Evolutionary conservation across 2,329 filamentous ascomycete genomes (phyloP).

Genomic region (Apiospora koreana): DNA sequence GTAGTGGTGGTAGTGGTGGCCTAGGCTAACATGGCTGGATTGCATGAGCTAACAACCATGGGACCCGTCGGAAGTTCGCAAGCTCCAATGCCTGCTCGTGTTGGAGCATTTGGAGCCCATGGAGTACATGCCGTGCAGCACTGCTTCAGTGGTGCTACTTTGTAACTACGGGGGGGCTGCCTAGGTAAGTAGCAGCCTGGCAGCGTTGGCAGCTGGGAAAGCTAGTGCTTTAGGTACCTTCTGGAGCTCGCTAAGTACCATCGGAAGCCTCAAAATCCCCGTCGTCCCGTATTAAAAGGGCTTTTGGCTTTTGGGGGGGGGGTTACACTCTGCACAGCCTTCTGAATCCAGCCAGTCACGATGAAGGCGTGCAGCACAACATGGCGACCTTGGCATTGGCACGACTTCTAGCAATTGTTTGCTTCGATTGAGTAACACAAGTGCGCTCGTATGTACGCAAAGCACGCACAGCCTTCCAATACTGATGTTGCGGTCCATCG

Average conservation of each 20-base stretch:
- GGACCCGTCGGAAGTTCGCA: neutral
- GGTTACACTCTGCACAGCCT: neutral
- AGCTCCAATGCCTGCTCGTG: neutral
- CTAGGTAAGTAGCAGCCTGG: neutral
- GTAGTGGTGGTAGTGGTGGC: neutral
- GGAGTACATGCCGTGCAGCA: neutral
- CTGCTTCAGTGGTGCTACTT: neutral
- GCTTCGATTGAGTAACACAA: neutral
- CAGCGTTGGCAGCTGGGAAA: too few relatives aligned
- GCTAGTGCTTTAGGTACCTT: neutral
- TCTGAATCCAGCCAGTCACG: neutral
- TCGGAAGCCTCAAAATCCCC: neutral
- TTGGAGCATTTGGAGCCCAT: too few relatives aligned
- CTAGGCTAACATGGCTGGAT: too few relatives aligned
- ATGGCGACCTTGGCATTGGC: neutral
- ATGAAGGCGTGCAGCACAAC: neutral
- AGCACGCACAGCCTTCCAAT: neutral
- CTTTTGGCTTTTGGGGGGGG: neutral
- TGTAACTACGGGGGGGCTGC: neutral
- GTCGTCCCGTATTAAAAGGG: conserved; percentile 3
- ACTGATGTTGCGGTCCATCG: too few relatives aligned
- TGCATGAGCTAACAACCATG: neutral
- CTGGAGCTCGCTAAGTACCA: neutral
- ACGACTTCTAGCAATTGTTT: neutral
- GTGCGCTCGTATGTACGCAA: neutral